Conservation (phyloP, 2,329 filamentous ascomycete species). For the Lomentospora prolificans region DNA sequence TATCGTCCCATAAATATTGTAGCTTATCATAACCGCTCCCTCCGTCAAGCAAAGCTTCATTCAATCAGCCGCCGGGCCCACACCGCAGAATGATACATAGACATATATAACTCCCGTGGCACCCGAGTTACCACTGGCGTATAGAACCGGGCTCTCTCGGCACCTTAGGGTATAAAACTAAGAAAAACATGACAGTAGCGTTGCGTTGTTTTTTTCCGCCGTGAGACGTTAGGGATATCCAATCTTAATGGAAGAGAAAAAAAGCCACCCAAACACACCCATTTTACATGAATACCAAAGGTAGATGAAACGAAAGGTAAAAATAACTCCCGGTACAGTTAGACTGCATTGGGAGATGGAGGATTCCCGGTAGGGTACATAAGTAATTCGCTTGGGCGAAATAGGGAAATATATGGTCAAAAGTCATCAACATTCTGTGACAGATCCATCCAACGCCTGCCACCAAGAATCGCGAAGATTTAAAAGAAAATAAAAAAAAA, state of each 20-base stretch:
- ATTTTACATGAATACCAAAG: not conserved
- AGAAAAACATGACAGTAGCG: not conserved
- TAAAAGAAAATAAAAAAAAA: not conserved
- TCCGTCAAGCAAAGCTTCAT: no score
- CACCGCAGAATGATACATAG: no score
- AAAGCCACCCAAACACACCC: not conserved
- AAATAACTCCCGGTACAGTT: not conserved
- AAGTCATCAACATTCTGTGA: not conserved
- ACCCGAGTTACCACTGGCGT: no score
- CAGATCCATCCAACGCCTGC: not conserved
- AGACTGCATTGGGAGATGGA: not conserved
- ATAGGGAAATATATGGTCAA: not conserved
- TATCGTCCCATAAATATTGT: no score
- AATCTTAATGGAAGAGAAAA: not conserved
- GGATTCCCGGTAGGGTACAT: not conserved
- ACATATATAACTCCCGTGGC: no score
- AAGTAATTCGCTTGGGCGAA: not conserved
- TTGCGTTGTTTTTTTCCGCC: slow-evolving; percentile 1
- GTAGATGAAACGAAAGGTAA: not conserved
- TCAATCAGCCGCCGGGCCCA: no score
- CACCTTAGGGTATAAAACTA: no score
- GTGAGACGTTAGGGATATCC: slow-evolving; percentile 6
- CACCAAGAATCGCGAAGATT: not conserved
- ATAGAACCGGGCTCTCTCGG: no score
- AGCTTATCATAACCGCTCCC: no score